Percentiles rank a stretch among this genome's conserved stretches.
phyloP scores from a whole-genome alignment of 2,329 filamentous ascomycete species.

The Zasmidium angulare region DNA sequence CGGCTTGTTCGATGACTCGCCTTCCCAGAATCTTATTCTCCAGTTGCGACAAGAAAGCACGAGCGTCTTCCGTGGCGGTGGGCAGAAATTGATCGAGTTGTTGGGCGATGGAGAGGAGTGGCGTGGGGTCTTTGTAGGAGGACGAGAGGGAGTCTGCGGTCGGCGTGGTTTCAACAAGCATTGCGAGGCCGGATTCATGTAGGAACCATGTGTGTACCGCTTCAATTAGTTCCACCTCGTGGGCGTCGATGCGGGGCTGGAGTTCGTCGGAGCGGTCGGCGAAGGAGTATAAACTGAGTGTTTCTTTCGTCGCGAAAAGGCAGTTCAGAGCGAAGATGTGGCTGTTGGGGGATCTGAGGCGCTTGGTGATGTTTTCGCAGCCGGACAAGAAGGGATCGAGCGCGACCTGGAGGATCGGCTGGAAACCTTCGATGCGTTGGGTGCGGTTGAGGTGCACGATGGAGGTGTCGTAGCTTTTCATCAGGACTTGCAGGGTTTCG shows the following conservation, averaged over 20 bases:
- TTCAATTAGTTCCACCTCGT: constrained; percentile 53
- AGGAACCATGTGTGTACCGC: constrained; percentile 67
- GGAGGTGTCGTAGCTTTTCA: constrained; percentile 85
- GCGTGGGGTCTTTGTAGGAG: constrained; percentile 28
- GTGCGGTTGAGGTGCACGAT: constrained; percentile 54
- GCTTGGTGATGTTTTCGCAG: constrained; percentile 68
- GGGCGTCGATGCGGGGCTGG: constrained; percentile 27
- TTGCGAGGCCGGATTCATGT: constrained; percentile 67
- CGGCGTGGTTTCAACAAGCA: constrained; percentile 38
- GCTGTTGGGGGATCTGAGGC: constrained; percentile 58
- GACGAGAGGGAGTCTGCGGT: constrained; percentile 25
- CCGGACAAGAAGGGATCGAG: constrained; percentile 81
- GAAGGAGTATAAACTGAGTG: constrained; percentile 63
- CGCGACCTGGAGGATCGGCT: constrained; percentile 71
- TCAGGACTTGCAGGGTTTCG: constrained; percentile 72
- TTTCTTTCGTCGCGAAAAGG: constrained; percentile 57
- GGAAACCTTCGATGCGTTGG: constrained; percentile 67
- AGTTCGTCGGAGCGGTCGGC: constrained; percentile 43
- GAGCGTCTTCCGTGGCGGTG: constrained; percentile 87
- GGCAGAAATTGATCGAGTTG: constrained; percentile 86
- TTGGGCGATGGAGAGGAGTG: constrained; percentile 68
- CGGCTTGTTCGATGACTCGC: constrained; percentile 77
- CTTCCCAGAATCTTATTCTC: constrained; percentile 71
- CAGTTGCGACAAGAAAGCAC: constrained; percentile 73
- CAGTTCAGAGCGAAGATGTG: constrained; percentile 76